Base-by-base conservation (phyloP, 1,284 basidiomycete species). In the Calocybe gambosa region DNA sequence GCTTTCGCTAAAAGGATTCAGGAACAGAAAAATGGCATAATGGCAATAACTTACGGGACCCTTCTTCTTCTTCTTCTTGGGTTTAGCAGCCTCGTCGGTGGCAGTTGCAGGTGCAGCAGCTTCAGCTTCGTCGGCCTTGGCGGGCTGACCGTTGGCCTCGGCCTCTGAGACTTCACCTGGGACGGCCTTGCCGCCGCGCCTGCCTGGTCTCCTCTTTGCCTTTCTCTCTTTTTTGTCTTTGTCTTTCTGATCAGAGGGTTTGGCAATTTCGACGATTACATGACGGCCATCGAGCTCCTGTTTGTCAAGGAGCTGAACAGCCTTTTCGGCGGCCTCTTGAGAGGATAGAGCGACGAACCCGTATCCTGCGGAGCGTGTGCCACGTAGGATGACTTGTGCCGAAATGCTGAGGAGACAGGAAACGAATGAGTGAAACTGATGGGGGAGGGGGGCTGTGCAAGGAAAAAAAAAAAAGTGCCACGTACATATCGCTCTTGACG, bases 231-330 rank as follows among this genome's bases (percentile, higher is more conserved):
- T 83, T 67, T 75, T 83, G 67, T 80, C 89, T 69, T 80, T 84
- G 72, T 85, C 82, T 74, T 90, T 91, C 69, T 87, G 79, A 53
- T 90, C 86, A 52, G 82, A 72, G 50, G 90, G 87, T 71, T 93
- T 93, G 62, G 93, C 93, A 62, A 91, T 72, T 73, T 94, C 86
- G 67, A 95, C 77, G 66, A 89, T 84, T 64, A 94, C 80, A 66
- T 75, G 75, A 64, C 93, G 90, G 53, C 85, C 89, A 54, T 90
- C 86, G 65, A 95, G 83, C 66, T 93, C 86, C 65, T 83, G 73
- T 68, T 87, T 88, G 77, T 94, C 77, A 62, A 95, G 85, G 61
- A 77, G 69, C 54, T 92, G 85, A 63, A 93, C 86, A 50, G 90
- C 93, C 66, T 82, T 82, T 70, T 92, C 75, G 52, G 87, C 90